Base-by-base conservation (phyloP, 345 rosid genomes). In the Camelina laxa region DNA sequence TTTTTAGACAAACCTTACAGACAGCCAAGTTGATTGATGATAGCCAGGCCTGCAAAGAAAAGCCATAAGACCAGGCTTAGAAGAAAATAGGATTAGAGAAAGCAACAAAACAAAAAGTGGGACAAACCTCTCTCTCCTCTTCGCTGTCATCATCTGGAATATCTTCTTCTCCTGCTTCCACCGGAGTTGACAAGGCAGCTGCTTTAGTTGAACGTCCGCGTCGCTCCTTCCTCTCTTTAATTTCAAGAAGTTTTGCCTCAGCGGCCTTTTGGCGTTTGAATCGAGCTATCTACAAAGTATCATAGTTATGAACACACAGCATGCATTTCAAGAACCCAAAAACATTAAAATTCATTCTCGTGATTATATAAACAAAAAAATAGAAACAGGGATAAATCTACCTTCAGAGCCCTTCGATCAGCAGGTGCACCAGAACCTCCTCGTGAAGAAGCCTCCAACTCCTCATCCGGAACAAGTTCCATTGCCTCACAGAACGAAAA, bases 61-160 rank as follows among this genome's bases (percentile, higher is more conserved):
- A 63, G 41, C 4, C 36, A 58, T 5, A 44, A n/a, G 21, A 51
- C 20, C 20, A 33, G 31, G 20, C 31, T 80, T 61, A 60, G 33
- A 22, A 60, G 42, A 7, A 61, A 33, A 36, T 1, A 22, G 6
- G 67, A 15, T 16, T 24, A 21, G 33, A 22, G 17, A 55, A 21
- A 35, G 54, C 36, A 64, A 42, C 5, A 0, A 13, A 50, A 20
- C 8, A 21, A 47, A 60, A 73, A 41, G 27, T 13, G 36, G 30
- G 63, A 38, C 75, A 11, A 71, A 91, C 98, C 91, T 92, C 99
- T 47, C 99, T 84, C 73, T 96, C 98, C 78, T 96, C 98, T 86
- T 96, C 99, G 35, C 91, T 83, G 72, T 92, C 98, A n/a, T 91
- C 98, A 80, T 92, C 96, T 53, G 87, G 75, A 36, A 81, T 59